These are phyloP conservation scores for Lumnitzera littorea DNA, from an alignment of 345 rosid genomes.

Conservation along the genomic window DNA sequence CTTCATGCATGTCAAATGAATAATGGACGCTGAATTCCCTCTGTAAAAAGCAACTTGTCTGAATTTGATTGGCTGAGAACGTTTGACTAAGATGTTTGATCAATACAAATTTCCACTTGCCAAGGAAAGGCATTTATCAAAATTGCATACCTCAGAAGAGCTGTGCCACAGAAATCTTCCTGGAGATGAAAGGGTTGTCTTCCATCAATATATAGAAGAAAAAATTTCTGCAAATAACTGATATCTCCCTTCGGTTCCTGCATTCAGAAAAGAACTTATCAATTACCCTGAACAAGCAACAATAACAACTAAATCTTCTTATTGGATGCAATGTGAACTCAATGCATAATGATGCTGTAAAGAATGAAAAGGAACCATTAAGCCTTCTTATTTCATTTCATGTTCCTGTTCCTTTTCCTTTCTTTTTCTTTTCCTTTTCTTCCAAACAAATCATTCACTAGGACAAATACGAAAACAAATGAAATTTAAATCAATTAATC, in stretches of 20 bases:
- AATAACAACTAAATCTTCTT: not conserved
- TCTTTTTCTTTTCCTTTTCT: no score
- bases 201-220: constrained; percentile 71
- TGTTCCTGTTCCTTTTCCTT: no score
- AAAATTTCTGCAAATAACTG: constrained; percentile 84
- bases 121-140: not conserved
- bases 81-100: no score
- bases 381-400: not conserved
- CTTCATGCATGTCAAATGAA: no score
- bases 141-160: constrained; percentile 57
- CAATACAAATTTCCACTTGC: no score
- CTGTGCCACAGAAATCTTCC: constrained; percentile 97
- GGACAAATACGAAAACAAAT: no score
- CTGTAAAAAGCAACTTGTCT: no score
- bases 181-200: constrained; percentile 83
- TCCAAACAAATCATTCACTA: no score
- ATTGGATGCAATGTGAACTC: not conserved
- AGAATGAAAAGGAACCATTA: not conserved
- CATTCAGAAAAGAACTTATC: constrained; percentile 13
- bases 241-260: constrained; percentile 93
- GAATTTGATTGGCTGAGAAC: no score
- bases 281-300: not conserved
- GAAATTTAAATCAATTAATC: no score
- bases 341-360: no score
- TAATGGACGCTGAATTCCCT: no score